phyloP scores from a whole-genome alignment of 306 rosid species.

The Comarum palustre region DNA sequence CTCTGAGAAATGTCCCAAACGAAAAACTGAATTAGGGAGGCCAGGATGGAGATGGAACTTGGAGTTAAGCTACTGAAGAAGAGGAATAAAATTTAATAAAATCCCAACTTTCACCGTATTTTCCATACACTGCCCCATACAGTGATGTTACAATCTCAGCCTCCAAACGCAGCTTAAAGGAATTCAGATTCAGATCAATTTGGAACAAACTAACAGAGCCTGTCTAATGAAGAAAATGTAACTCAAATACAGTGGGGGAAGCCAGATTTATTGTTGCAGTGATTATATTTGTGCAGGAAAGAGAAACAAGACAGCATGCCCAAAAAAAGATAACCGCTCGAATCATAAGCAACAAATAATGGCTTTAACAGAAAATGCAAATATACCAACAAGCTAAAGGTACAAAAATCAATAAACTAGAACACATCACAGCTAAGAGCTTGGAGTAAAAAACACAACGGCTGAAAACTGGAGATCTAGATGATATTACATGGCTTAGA shows the following conservation, averaged over 20 bases:
- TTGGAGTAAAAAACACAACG: slow-evolving; percentile 23
- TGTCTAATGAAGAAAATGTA: background rate
- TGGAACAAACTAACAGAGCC: background rate
- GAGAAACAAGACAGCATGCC: background rate
- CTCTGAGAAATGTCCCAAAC: too few species aligned
- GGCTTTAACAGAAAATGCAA: slow-evolving; percentile 14
- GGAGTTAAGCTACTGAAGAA: background rate
- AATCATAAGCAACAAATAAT: slow-evolving; percentile 22
- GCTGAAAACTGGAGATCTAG: slow-evolving; percentile 24
- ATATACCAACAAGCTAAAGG: slow-evolving; percentile 28
- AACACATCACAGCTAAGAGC: slow-evolving; percentile 20
- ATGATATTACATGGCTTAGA: slow-evolving; percentile 28
- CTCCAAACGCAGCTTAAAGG: background rate
- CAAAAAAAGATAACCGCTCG: background rate
- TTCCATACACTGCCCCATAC: background rate
- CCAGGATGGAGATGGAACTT: too few species aligned
- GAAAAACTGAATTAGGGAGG: too few species aligned
- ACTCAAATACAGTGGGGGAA: background rate
- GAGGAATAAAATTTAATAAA: background rate
- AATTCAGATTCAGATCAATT: background rate
- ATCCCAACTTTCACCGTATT: background rate
- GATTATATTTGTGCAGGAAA: background rate
- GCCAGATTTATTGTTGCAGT: background rate
- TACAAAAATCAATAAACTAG: slow-evolving; percentile 32
- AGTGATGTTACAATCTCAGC: background rate